Percentiles rank a stretch among this genome's conserved stretches.
phyloP scores from a whole-genome alignment of 2,329 filamentous ascomycete species.

The Penicillium sp. region DNA sequence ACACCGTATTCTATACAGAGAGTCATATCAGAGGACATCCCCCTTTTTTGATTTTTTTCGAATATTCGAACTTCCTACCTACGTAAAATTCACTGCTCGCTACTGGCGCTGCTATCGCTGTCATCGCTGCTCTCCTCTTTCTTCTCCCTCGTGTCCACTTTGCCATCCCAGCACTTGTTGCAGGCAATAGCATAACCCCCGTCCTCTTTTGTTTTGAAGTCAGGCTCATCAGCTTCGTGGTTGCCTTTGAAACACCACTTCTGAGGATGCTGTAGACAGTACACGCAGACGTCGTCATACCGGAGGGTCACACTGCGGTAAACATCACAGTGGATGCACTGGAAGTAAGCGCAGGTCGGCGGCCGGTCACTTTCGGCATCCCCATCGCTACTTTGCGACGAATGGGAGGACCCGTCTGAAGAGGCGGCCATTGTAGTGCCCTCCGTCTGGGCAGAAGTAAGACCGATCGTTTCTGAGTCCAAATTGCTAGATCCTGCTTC shows the following conservation, averaged over 20 bases:
- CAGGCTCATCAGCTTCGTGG: neutral
- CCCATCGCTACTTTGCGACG: neutral
- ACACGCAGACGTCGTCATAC: conserved; percentile 4
- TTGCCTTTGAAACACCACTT: neutral
- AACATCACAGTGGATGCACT: conserved; percentile 1
- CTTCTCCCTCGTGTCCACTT: neutral
- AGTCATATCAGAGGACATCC: too few relatives aligned
- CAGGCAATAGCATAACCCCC: neutral
- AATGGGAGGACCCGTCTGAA: neutral
- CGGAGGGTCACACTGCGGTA: neutral
- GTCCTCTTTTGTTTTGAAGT: neutral
- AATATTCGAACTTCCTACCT: neutral
- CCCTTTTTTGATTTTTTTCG: neutral
- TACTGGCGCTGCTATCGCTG: too few relatives aligned
- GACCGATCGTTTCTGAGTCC: too few relatives aligned
- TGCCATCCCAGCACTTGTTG: neutral
- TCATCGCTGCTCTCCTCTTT: neutral
- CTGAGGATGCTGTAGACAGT: conserved; percentile 2
- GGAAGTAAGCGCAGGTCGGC: neutral
- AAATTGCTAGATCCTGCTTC: too few relatives aligned
- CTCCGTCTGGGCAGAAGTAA: too few relatives aligned
- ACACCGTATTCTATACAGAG: neutral
- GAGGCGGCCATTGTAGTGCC: too few relatives aligned
- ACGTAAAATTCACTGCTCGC: neutral
- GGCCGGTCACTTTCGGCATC: neutral